A percentile compares a stretch with the other conserved stretches of the same genome.
phyloP scores from a whole-genome alignment of 441 rosid genomes.

The Corymbia calophylla region DNA sequence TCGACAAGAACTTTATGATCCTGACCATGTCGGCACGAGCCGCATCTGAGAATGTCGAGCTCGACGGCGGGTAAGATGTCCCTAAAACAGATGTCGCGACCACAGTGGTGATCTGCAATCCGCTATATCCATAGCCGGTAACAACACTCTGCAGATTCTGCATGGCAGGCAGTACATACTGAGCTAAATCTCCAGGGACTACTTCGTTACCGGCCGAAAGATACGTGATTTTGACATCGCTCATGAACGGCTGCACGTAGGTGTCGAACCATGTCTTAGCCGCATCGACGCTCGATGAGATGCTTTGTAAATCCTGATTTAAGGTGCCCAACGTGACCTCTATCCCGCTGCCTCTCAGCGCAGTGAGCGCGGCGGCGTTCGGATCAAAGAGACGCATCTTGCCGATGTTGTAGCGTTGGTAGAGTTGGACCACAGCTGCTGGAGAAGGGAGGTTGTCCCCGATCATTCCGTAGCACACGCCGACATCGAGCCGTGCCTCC shows the following conservation, averaged over 20 bases:
- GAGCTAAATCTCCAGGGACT: neutral
- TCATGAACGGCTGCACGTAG: neutral
- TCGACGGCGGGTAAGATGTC: too few species aligned
- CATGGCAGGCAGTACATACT: neutral
- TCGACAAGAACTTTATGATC: too few species aligned
- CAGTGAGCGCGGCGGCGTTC: neutral
- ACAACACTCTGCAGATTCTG: neutral
- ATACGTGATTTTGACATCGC: neutral
- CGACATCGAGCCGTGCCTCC: neutral
- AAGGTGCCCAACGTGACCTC: neutral
- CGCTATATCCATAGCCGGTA: too few species aligned
- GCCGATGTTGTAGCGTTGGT: neutral
- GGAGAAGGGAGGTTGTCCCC: neutral
- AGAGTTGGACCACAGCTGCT: neutral
- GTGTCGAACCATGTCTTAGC: neutral
- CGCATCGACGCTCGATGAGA: neutral
- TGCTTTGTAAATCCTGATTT: neutral
- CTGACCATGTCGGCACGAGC: neutral
- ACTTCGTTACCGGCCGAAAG: neutral
- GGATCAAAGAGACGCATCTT: neutral
- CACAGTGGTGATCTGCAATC: neutral
- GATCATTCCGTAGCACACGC: neutral
- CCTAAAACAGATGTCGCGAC: neutral
- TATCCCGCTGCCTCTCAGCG: neutral
- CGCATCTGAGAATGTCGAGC: too few species aligned